These are phyloP conservation scores for Neotropicomus parvogracilis DNA, from an alignment of 1,284 basidiomycete species.

Conservation along the genomic window DNA sequence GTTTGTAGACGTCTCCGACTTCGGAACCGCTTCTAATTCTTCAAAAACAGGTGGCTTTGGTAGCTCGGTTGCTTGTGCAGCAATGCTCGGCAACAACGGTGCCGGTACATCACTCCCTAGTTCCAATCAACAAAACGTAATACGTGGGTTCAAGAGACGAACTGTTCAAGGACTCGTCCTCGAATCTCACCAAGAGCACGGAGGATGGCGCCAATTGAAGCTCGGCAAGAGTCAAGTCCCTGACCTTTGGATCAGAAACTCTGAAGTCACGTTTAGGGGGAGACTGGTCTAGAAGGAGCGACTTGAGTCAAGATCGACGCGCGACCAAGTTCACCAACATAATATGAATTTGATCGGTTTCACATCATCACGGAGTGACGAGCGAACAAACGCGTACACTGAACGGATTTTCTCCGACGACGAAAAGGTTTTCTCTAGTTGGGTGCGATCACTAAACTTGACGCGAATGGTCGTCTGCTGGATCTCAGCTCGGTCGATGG, in stretches of 20 bases:
- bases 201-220: constrained; percentile 79
- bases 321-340: constrained; percentile 48
- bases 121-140: constrained; percentile 3
- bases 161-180: constrained; percentile 72
- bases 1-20: constrained; percentile 26
- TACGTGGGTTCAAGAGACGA: constrained; percentile 9
- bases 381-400: constrained; percentile 80
- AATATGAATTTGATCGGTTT: constrained; percentile 76
- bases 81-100: constrained; percentile 58
- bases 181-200: constrained; percentile 72
- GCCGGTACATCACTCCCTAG: constrained; percentile 52
- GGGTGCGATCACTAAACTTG: constrained; percentile 75
- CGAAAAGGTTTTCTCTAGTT: constrained; percentile 76
- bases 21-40: constrained; percentile 6
- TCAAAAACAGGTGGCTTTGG: constrained; percentile 48
- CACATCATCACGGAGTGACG: constrained; percentile 66
- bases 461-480: constrained; percentile 75
- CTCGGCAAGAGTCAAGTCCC: constrained; percentile 62
- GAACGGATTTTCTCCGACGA: constrained; percentile 74
- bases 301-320: neutral
- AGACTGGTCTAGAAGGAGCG: constrained; percentile 54
- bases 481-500: constrained; percentile 10
- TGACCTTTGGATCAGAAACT: constrained; percentile 69
- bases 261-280: constrained; percentile 81
- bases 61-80: constrained; percentile 57